Conservation (phyloP, 2,329 filamentous ascomycete genomes). For the Cercospora zeina region DNA sequence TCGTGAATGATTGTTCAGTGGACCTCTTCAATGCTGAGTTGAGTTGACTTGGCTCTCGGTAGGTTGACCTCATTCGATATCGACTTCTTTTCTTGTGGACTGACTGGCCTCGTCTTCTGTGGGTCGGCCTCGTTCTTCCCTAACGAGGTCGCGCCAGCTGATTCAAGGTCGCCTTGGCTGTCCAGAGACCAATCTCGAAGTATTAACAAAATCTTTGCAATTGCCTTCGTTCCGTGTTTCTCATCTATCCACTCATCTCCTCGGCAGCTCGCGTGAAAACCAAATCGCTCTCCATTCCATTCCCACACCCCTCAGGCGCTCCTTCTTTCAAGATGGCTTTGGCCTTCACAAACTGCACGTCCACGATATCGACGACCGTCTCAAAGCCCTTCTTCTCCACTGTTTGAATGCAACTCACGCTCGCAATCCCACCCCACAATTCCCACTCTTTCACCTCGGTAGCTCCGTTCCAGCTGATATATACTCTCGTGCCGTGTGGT, state of each 20-base stretch:
- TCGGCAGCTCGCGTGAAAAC: slow-evolving; percentile 8
- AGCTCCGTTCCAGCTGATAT: slow-evolving; percentile 54
- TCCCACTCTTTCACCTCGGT: slow-evolving; percentile 50
- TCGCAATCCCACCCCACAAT: slow-evolving; percentile 31
- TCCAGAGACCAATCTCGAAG: no score
- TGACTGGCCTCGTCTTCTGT: neutral
- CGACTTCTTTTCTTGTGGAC: neutral
- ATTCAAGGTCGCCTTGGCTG: neutral
- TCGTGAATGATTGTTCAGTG: no score
- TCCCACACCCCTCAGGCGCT: slow-evolving; percentile 18
- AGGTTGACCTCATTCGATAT: no score
- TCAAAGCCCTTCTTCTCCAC: slow-evolving; percentile 29
- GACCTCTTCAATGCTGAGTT: no score
- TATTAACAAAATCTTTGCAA: no score
- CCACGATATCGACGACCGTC: slow-evolving; percentile 24
- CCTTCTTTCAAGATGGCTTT: slow-evolving; percentile 20
- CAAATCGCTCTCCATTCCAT: slow-evolving; percentile 15
- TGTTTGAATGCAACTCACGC: slow-evolving; percentile 16
- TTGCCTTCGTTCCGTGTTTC: neutral
- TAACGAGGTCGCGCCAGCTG: neutral
- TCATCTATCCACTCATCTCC: no score
- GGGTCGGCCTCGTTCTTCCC: neutral
- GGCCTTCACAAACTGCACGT: slow-evolving; percentile 23
- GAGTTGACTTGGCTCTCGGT: no score
- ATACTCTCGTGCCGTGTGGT: slow-evolving; percentile 37